phyloP scores from a whole-genome alignment of 148 eudicot species.

The Rhododendron simsii region DNA sequence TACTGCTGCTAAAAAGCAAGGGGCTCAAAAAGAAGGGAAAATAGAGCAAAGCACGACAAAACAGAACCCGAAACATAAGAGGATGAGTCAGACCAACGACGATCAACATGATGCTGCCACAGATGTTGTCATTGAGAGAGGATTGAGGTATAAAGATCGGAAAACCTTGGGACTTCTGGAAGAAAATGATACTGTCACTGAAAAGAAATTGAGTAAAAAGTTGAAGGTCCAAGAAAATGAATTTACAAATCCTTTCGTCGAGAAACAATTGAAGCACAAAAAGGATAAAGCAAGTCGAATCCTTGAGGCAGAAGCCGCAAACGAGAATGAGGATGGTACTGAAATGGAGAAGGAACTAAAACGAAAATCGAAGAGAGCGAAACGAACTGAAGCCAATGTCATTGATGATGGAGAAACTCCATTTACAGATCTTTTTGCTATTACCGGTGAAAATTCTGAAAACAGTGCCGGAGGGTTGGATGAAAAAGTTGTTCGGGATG shows the following conservation, averaged over 20 bases:
- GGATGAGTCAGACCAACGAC: neutral
- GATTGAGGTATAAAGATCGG: constrained; percentile 3
- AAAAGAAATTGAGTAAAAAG: constrained; percentile 22
- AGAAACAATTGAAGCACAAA: constrained; percentile 27
- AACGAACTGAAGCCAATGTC: constrained; percentile 24
- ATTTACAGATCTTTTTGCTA: constrained; percentile 45
- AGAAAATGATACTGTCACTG: neutral
- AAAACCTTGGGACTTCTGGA: neutral
- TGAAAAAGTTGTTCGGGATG: constrained; percentile 16
- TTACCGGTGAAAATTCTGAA: constrained; percentile 21
- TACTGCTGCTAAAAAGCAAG: constrained; percentile 8
- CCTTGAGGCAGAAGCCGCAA: constrained; percentile 19
- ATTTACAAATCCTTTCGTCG: constrained; percentile 11
- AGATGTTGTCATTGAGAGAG: constrained; percentile 16
- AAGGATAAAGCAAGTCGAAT: constrained; percentile 35
- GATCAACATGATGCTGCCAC: neutral
- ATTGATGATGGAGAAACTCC: constrained; percentile 69
- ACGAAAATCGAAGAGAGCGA: constrained; percentile 38
- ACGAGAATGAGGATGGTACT: constrained; percentile 7
- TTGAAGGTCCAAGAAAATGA: constrained; percentile 17
- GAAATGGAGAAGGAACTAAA: constrained; percentile 26
- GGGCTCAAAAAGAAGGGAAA: neutral
- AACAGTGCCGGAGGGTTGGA: constrained; percentile 7
- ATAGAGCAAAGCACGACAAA: neutral
- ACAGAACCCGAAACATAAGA: neutral